Base-by-base conservation (phyloP, 306 rosid species). In the Trifolium dubium region DNA sequence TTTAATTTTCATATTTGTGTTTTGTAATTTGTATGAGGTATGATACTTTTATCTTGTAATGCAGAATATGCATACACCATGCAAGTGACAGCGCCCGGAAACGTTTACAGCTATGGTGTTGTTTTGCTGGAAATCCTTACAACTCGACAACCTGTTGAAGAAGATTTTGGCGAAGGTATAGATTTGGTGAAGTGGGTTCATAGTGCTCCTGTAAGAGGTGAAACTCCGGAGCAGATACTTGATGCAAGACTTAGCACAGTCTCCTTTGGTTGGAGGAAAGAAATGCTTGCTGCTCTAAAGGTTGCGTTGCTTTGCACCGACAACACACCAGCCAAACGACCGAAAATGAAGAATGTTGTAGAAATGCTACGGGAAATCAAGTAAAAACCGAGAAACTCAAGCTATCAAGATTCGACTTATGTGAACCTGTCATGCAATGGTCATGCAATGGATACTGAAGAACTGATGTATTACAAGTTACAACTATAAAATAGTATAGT, bases 1-100 rank as follows among this genome's bases (percentile, higher is more conserved):
- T 72, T 6, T 35, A 78, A 39, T 35, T 64, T 69, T 61, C 73
- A 50, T 71, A 34, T 41, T 67, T 67, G n/a, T 50, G 18, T 35
- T 44, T 30, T 67, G 59, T 31, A 71, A 23, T 23, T 23, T 23
- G 23, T 34, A 37, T 4, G 13, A 59, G 47, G 73, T 39, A 73
- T 30, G 34, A 18, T 77, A 37, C 64, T 8, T 75, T 50, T 80
- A 17, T 72, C 11, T 8, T 71, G 73, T 74, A 71, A 50, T 71
- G 79, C 90, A 95, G 99, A 95, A 84, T 95, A 95, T 85, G 99
- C 99, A 19, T 95, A 95, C 72, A 95, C 98, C 3, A 95, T 95
- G 99, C 98, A 95, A 95, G 99, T 95, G 43, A 95, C 99, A 29
- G 96, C 99, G 28, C 99, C 99, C 0, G 99, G 98, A 58, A 95